Evolutionary conservation across 2,329 filamentous ascomycete genomes (phyloP).

Genomic region (Paramyrothecium sp.): DNA sequence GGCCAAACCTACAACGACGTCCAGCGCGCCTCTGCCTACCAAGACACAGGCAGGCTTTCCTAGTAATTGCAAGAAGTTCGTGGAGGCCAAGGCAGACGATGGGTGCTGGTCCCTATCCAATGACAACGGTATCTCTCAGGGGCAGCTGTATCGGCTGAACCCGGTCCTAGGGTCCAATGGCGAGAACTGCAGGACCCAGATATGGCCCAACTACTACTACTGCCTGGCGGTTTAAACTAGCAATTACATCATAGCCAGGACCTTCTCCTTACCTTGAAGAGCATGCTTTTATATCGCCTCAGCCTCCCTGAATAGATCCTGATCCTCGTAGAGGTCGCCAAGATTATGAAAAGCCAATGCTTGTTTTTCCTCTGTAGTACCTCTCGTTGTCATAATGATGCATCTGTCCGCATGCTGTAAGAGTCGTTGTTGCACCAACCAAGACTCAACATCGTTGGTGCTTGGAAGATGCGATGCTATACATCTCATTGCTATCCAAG

Average conservation of each 20-base stretch:
- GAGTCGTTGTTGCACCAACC: constrained; percentile 14
- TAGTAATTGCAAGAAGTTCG: constrained; percentile 11
- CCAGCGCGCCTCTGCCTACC: constrained; percentile 4
- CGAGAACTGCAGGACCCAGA: constrained; percentile 17
- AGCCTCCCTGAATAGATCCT: constrained; percentile 17
- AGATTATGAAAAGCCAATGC: constrained; percentile 7
- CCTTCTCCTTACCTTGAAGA: constrained; percentile 20
- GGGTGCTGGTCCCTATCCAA: not conserved
- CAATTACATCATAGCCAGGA: not conserved
- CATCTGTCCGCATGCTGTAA: constrained; percentile 17
- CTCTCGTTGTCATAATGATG: not conserved
- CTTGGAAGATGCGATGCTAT: constrained; percentile 8
- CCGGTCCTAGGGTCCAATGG: constrained; percentile 12
- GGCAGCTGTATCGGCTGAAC: constrained; percentile 1
- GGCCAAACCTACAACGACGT: not conserved
- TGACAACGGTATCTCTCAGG: not conserved
- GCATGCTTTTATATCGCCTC: constrained; percentile 8
- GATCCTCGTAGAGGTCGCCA: constrained; percentile 14
- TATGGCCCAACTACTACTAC: constrained; percentile 21
- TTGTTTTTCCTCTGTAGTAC: constrained; percentile 1
- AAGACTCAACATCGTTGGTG: constrained; percentile 5
- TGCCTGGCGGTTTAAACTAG: constrained; percentile 11
- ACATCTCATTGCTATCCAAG: constrained; percentile 7
- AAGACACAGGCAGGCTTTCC: constrained; percentile 3
- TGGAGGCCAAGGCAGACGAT: not conserved